Evolutionary conservation across 1,139 yeast genomes (phyloP), one percentile per base, ranked within the genome.

Genomic region (Pichia inconspicua): DNA sequence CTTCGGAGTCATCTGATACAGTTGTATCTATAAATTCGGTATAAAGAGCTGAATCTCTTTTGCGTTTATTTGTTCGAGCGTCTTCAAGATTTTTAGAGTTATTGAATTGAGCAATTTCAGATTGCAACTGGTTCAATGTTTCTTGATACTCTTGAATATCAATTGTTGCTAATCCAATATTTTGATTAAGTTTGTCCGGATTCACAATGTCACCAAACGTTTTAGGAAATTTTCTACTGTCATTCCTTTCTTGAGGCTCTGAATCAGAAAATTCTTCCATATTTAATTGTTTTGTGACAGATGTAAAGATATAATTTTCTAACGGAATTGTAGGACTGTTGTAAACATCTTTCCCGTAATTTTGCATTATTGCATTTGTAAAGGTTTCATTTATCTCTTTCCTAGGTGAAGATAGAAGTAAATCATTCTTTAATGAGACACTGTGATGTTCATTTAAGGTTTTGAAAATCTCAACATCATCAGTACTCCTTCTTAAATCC

Each of bases 321-420:
- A 37, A 22, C 7, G 40, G 15, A 17, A 17, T 12, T 9, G n/a
- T 4, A 14, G 40, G 40, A 37, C 40, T 37, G 11, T 19, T 19
- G 8, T 12, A 22, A 22, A 19, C 10, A 8, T 22, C 27, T 10
- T 37, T 37, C n/a, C n/a, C 11, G 6, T 14, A 12, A 5, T 37
- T 37, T 22, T 37, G 40, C 25, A 37, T 31, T 8, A 45, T 42
- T 12, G 44, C 43, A 25, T 48, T 30, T 5, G 14, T 42, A 14
- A 45, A 32, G 1, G 46, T 39, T 4, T 48, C 49, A 15, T 45
- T 45, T 5, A 43, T 43, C 36, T 43, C 47, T 15, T 43, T 46
- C 12, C 47, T 31, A 19, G 49, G 46, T 4, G 51, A 48, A 7
- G 51, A 48, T 11, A 42, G 35, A 10, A 47, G 17, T 12, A 41